These are phyloP conservation scores for Helenozyma rhizophorensis DNA, from an alignment of 805 yeast genomes.

Conservation along the genomic window DNA sequence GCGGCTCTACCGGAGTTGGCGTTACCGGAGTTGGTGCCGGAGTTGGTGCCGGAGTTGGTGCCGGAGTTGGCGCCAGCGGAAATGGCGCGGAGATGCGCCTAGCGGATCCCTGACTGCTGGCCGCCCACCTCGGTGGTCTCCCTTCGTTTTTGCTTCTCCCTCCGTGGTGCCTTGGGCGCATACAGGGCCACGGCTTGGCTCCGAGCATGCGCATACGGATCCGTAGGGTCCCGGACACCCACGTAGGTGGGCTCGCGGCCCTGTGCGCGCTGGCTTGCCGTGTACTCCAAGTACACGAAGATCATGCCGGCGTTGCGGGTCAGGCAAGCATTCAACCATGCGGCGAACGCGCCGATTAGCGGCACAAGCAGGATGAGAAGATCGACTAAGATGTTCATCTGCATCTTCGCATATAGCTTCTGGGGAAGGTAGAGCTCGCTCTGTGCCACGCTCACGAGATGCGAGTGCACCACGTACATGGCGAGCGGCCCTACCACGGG, in stretches of 20 bases:
- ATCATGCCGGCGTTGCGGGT: conserved; percentile 85
- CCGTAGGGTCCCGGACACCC: conserved; percentile 6
- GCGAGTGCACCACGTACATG: conserved; percentile 75
- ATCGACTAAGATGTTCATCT: conserved; percentile 72
- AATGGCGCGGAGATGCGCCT: no score
- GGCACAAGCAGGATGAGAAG: conserved; percentile 76
- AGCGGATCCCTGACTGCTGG: conserved; percentile 5
- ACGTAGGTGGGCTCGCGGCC: conserved; percentile 10
- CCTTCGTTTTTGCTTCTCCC: not conserved
- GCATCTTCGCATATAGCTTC: conserved; percentile 60
- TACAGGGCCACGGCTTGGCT: no score
- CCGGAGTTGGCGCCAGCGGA: no score
- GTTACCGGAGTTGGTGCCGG: no score
- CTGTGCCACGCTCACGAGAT: conserved; percentile 60
- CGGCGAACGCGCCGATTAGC: conserved; percentile 66
- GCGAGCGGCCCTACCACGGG: conserved; percentile 84
- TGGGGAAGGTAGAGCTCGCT: conserved; percentile 54
- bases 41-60: no score
- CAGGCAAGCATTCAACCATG: conserved; percentile 83
- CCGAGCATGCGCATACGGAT: no score
- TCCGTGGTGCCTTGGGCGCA: not conserved
- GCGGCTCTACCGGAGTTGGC: no score
- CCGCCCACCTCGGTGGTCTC: conserved; percentile 1
- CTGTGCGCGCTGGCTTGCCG: conserved; percentile 5
- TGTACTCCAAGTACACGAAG: conserved; percentile 31